phyloP scores from a whole-genome alignment of 2,329 filamentous ascomycete genomes.

The Diaporthe batatas region DNA sequence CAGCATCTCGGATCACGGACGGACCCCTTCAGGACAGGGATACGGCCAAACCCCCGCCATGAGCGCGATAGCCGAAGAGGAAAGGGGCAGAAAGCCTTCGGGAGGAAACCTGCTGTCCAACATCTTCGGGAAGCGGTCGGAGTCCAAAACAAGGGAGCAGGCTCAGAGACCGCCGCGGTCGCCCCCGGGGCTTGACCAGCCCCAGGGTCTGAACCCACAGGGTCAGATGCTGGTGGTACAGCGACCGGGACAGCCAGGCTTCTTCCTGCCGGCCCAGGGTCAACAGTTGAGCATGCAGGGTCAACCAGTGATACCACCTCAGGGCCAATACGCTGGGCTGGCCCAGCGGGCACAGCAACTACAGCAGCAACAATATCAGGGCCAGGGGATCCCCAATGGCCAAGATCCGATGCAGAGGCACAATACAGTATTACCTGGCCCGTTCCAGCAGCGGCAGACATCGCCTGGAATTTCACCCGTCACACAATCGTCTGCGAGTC shows the following conservation, averaged over 20 bases:
- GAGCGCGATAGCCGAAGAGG: slow-evolving; percentile 41
- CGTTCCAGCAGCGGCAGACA: slow-evolving; percentile 18
- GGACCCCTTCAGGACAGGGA: slow-evolving; percentile 36
- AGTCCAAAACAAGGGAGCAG: slow-evolving; percentile 44
- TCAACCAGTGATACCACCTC: slow-evolving; percentile 39
- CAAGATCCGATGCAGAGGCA: slow-evolving; percentile 27
- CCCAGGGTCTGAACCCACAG: slow-evolving; percentile 39
- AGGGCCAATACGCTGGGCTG: slow-evolving; percentile 40
- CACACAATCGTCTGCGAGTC: slow-evolving; percentile 40
- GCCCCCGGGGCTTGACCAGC: slow-evolving; percentile 39
- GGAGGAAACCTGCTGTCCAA: slow-evolving; percentile 45
- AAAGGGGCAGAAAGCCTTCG: slow-evolving; percentile 45
- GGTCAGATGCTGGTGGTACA: slow-evolving; percentile 37
- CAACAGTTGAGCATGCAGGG: slow-evolving; percentile 41
- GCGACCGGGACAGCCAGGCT: slow-evolving; percentile 36
- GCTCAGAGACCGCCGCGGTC: slow-evolving; percentile 37
- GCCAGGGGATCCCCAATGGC: slow-evolving; percentile 13
- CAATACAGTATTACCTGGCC: background rate
- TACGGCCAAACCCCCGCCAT: slow-evolving; percentile 11
- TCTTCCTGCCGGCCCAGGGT: slow-evolving; percentile 34
- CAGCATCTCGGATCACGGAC: slow-evolving; percentile 36
- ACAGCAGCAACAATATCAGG: slow-evolving; percentile 35
- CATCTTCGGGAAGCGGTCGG: slow-evolving; percentile 44
- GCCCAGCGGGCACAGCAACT: slow-evolving; percentile 35
- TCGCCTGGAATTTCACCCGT: slow-evolving; percentile 42